These are phyloP conservation scores for Penicillium goetzii DNA, from an alignment of 495 filamentous ascomycete species.

Conservation along the genomic window DNA sequence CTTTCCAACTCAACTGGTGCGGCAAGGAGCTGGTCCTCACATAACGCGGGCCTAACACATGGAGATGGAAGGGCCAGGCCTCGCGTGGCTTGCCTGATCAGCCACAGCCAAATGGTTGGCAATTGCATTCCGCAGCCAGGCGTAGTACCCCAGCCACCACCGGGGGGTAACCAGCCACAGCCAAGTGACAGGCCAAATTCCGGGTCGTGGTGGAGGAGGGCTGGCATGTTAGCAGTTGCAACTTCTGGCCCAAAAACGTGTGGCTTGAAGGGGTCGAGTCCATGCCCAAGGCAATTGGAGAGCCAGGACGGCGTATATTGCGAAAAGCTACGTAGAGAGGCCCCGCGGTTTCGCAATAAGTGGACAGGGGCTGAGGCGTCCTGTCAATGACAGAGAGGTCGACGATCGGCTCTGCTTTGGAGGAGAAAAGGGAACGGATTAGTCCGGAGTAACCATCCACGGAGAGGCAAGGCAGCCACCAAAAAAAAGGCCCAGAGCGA, in stretches of 20 bases:
- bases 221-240: background rate
- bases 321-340: background rate
- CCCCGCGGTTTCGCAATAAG: conserved; percentile 20
- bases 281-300: background rate
- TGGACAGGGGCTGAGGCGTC: conserved; percentile 13
- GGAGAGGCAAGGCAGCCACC: conserved; percentile 5
- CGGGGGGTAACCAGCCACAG: background rate
- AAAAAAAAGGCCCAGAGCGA: background rate
- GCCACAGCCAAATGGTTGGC: background rate
- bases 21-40: background rate
- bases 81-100: background rate
- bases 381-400: background rate
- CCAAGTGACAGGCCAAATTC: background rate
- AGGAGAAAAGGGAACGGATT: background rate
- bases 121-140: background rate
- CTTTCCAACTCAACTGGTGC: background rate
- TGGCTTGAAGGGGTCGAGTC: background rate
- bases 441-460: background rate
- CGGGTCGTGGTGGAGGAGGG: background rate
- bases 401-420: conserved; percentile 6
- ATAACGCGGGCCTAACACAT: background rate
- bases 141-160: conserved; percentile 4
- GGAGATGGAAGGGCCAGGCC: background rate
- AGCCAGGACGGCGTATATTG: background rate
- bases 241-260: background rate